Base-by-base conservation (phyloP, 2,329 filamentous ascomycete genomes). In the Aspergillus luchuensis region DNA sequence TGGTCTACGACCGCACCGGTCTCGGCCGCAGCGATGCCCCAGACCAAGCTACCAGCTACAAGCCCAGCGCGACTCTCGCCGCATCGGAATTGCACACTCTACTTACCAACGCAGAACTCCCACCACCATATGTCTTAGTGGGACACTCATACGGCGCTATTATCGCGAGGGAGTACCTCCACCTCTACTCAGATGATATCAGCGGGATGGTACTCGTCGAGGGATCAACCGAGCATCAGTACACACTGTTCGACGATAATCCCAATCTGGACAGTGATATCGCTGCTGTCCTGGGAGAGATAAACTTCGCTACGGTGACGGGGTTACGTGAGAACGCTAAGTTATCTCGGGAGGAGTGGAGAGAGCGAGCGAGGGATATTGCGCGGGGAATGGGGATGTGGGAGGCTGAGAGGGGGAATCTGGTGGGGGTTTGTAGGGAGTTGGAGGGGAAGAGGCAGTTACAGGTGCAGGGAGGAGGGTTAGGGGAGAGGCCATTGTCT, bases 131-230 rank as follows among this genome's bases (percentile, higher is more conserved):
- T 15, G 45, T 78, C 2, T 64, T 80, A 5, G 69, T 74, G 2
- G 76, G 69, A 1, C 78, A 80, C 61, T 78, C 76, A 10, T 80
- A 77, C 54, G 78, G 78, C 7, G 76, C 68, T 0, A 73, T 79
- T 45, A 64, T 78, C 43, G 74, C 75, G 17, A 71, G 78, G 5
- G 75, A 78, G 52, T 79, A 72, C 56, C 63, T 79, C 13, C 72
- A 78, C 57, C 60, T 74, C 0, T 66, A 70, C 30, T 58, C 66
- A 0, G 63, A 63, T 2, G 63, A 70, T 6, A 70, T 79, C 2
- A 68, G 62, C 1, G 76, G 76, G 1, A 75, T 79, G 68, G 75
- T 79, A 1, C 69, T 79, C 6, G 66, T 61, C 4, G 76, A 80
- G 21, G 72, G 69, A 19, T 67, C 72, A 23, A 74, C 75, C 1